A percentile compares a stretch with the other conserved stretches of the same genome.
These are phyloP conservation scores for Silene uniflora DNA, from an alignment of 148 eudicot genomes.

Conservation along the genomic window DNA sequence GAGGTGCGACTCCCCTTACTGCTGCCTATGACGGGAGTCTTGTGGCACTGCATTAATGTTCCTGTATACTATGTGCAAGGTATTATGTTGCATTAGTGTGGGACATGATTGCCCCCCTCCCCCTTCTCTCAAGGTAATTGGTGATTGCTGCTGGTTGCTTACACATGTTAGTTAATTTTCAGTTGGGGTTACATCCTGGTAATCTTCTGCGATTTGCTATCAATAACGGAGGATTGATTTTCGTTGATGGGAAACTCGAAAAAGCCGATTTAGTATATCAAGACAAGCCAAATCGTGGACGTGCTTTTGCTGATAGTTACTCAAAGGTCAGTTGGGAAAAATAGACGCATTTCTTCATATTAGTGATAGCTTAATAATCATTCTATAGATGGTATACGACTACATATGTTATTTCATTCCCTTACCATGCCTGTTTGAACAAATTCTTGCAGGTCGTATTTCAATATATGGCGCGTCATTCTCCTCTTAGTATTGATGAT, in stretches of 20 bases:
- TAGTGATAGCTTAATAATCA: neutral
- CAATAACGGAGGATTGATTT: constrained; percentile 63
- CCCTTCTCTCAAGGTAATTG: neutral
- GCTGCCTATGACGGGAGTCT: neutral
- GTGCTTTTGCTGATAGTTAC: constrained; percentile 93
- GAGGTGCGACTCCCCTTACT: neutral
- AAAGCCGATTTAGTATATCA: constrained; percentile 68
- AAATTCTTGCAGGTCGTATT: constrained; percentile 56
- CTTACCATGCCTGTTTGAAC: constrained; percentile 10
- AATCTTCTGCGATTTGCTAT: constrained; percentile 71
- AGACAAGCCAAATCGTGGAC: constrained; percentile 75
- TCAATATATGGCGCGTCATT: constrained; percentile 79
- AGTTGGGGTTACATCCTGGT: constrained; percentile 53
- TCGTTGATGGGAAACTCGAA: constrained; percentile 75
- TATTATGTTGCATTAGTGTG: no score
- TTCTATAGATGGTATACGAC: neutral
- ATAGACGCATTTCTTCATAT: neutral
- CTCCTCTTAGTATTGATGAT: constrained; percentile 75
- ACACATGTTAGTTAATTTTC: constrained; percentile 17
- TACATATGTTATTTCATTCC: neutral
- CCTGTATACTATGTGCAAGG: neutral
- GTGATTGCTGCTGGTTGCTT: neutral
- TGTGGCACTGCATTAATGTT: neutral
- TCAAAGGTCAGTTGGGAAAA: constrained; percentile 63
- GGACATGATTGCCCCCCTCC: neutral